Conservation (phyloP, 2,329 filamentous ascomycete genomes). For the Sphaceloma murrayae region DNA sequence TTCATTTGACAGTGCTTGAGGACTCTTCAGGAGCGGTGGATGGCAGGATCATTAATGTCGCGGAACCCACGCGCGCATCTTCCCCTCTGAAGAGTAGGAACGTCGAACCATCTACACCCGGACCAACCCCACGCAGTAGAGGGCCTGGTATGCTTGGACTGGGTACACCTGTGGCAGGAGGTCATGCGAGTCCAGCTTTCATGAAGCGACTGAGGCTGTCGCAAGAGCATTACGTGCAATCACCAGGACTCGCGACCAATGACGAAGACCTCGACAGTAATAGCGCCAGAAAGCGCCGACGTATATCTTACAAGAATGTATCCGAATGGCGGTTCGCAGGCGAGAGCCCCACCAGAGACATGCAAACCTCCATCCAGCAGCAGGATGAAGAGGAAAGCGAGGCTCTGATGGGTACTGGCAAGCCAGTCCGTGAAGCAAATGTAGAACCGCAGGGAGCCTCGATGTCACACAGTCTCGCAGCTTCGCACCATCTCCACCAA, state of each 20-base stretch:
- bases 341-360: slow-evolving; percentile 59
- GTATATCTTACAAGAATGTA: slow-evolving; percentile 59
- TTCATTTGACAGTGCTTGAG: slow-evolving; percentile 29
- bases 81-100: slow-evolving; percentile 14
- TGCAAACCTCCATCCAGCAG: slow-evolving; percentile 22
- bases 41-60: slow-evolving; percentile 17
- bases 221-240: slow-evolving; percentile 57
- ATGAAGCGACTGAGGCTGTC: slow-evolving; percentile 61
- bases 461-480: neutral
- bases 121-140: slow-evolving; percentile 21
- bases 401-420: too few species aligned
- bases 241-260: slow-evolving; percentile 53
- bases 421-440: too few species aligned
- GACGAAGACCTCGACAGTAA: slow-evolving; percentile 54
- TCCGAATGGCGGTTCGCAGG: slow-evolving; percentile 65
- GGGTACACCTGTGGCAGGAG: slow-evolving; percentile 26
- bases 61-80: slow-evolving; percentile 19
- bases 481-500: too few species aligned
- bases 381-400: slow-evolving; percentile 14
- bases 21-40: slow-evolving; percentile 17
- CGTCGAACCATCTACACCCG: slow-evolving; percentile 17
- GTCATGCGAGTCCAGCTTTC: slow-evolving; percentile 72
- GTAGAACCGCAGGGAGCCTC: neutral
- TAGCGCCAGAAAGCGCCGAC: slow-evolving; percentile 58
- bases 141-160: slow-evolving; percentile 14